Evolutionary conservation across 805 yeast species (phyloP).

Genomic region (Soucietia sequanensis): DNA sequence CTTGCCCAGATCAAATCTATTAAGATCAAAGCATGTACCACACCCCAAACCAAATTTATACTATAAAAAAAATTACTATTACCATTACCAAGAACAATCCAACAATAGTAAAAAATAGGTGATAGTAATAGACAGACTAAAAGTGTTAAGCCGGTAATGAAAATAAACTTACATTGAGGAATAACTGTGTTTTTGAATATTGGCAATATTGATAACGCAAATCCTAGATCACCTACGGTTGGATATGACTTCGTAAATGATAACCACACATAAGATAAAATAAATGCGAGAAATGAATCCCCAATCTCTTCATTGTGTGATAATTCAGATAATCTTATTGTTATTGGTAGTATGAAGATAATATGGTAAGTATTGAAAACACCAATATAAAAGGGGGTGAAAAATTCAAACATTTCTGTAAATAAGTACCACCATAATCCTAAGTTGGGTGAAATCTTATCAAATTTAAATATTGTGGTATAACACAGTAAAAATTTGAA

Average conservation of each 20-base stretch:
- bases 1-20: conserved; percentile 84
- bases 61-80: conserved; percentile 97
- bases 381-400: conserved; percentile 77
- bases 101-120: conserved; percentile 87
- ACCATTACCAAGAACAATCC: conserved; percentile 94
- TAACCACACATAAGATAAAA: conserved; percentile 40
- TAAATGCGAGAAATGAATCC: conserved; percentile 59
- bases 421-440: conserved; percentile 99
- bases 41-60: conserved; percentile 75
- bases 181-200: conserved; percentile 47
- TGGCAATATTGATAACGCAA: conserved; percentile 36
- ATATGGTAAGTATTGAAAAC: conserved; percentile 77
- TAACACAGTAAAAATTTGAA: conserved; percentile 40
- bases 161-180: conserved; percentile 47
- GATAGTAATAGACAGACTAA: conserved; percentile 58
- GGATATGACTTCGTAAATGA: conserved; percentile 83
- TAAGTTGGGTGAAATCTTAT: conserved; percentile 80
- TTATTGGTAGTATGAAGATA: conserved; percentile 68
- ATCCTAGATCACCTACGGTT: conserved; percentile 70
- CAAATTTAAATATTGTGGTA: conserved; percentile 56
- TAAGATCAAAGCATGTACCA: conserved; percentile 64
- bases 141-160: conserved; percentile 48
- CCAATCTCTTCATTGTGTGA: conserved; percentile 16
- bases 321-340: conserved; percentile 57
- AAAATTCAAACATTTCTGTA: conserved; percentile 90